These are phyloP conservation scores for Calonectria hawksworthii DNA, from an alignment of 2,329 filamentous ascomycete species.

Conservation along the genomic window DNA sequence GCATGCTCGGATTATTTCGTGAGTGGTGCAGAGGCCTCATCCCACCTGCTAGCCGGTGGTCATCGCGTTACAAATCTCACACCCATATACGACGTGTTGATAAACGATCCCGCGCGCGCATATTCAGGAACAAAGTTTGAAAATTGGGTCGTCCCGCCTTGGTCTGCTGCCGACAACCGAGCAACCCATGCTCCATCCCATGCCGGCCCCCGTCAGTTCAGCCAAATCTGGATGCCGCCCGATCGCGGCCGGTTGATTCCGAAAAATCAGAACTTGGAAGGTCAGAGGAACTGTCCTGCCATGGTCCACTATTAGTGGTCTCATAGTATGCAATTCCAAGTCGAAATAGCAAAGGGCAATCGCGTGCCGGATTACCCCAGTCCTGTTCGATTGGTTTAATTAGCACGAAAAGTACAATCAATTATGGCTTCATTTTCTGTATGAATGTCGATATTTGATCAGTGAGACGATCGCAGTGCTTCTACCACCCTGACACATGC, in stretches of 20 bases:
- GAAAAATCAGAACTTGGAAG: not conserved
- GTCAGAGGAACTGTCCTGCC: not conserved
- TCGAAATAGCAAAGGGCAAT: not conserved
- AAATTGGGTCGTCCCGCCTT: not conserved
- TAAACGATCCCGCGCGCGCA: not conserved
- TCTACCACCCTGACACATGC: not conserved
- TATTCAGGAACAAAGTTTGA: not conserved
- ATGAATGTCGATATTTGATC: not conserved
- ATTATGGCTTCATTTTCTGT: not conserved
- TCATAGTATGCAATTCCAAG: not conserved
- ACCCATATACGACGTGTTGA: not conserved
- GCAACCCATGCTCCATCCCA: not conserved
- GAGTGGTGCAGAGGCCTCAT: not conserved
- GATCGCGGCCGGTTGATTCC: not conserved
- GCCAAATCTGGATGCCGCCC: not conserved
- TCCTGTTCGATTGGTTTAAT: not conserved
- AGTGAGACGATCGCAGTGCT: not conserved
- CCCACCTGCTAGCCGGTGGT: not conserved
- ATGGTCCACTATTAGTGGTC: not conserved
- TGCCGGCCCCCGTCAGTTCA: not conserved
- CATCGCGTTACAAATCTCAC: not conserved
- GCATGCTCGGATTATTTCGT: not conserved
- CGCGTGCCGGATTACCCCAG: not conserved
- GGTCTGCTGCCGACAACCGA: not conserved
- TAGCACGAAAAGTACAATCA: not conserved